Percentiles rank a stretch among this genome's conserved stretches.
These are phyloP conservation scores for Aspergillus hancockii DNA, from an alignment of 495 filamentous ascomycete genomes.

Conservation along the genomic window DNA sequence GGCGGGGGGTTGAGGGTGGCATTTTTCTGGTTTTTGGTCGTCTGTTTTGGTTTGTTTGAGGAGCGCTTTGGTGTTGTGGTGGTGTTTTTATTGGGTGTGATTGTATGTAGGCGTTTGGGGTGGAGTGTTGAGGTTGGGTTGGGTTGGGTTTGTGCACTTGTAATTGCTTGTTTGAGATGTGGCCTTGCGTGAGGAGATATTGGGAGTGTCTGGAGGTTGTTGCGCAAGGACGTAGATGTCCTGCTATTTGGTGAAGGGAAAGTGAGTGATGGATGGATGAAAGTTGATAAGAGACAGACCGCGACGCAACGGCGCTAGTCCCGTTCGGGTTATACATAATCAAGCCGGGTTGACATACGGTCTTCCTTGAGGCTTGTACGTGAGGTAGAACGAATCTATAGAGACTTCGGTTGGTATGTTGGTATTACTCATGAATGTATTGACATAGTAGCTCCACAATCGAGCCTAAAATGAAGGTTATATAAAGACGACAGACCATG, in stretches of 20 bases:
- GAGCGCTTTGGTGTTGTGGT: too few relatives aligned
- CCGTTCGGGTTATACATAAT: slow-evolving; percentile 28
- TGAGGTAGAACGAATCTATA: neutral
- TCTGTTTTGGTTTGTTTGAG: neutral
- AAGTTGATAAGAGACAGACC: slow-evolving; percentile 10
- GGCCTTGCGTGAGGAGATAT: too few relatives aligned
- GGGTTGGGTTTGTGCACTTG: neutral
- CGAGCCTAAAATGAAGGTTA: too few relatives aligned
- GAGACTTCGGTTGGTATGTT: too few relatives aligned
- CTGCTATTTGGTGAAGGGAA: neutral
- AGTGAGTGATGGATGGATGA: neutral
- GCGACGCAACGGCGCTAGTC: slow-evolving; percentile 41
- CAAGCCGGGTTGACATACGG: neutral
- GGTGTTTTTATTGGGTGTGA: neutral
- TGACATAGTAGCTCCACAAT: too few relatives aligned
- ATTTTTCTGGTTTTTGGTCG: neutral
- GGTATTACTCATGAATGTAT: too few relatives aligned
- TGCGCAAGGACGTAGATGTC: too few relatives aligned
- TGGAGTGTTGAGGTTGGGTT: neutral
- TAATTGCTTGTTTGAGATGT: too few relatives aligned
- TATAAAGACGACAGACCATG: too few relatives aligned
- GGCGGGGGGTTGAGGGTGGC: neutral
- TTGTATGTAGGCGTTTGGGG: neutral
- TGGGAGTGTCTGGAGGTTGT: too few relatives aligned
- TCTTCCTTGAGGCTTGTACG: slow-evolving; percentile 7